Evolutionary conservation across 305 asterid species (phyloP).

Genomic region (Fraxinus velutina): DNA sequence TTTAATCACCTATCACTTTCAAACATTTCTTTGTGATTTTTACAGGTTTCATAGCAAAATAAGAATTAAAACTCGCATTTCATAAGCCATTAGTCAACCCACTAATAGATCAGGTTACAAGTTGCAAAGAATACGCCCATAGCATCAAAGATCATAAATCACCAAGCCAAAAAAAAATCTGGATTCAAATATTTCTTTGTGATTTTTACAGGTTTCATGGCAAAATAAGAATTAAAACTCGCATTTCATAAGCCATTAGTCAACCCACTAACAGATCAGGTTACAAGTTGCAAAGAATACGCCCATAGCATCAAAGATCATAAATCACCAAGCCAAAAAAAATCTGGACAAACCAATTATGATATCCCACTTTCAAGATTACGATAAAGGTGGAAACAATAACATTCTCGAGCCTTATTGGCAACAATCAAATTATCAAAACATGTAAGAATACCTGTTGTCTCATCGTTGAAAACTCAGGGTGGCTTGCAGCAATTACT

Average conservation of each 20-base stretch:
- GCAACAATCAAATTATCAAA: constrained; percentile 20
- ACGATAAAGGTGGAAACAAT: not conserved
- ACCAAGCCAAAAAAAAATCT: not conserved
- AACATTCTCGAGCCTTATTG: not conserved
- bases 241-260: not conserved
- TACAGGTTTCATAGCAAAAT: constrained; percentile 7
- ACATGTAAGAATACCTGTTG: constrained; percentile 65
- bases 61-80: not conserved
- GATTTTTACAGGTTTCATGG: constrained; percentile 4
- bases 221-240: constrained; percentile 1
- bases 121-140: not conserved
- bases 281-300: not conserved
- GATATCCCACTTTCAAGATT: not conserved
- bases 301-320: not conserved
- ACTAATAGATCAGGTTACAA: not conserved
- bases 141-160: not conserved
- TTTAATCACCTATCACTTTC: not conserved
- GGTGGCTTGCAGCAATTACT: constrained; percentile 92
- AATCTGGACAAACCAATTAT: not conserved
- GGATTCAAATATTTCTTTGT: not conserved
- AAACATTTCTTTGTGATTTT: not conserved
- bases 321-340: not conserved
- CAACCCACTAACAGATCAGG: not conserved
- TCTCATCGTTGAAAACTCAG: constrained; percentile 94
- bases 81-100: not conserved